These are phyloP conservation scores for Fagopyrum esculentum DNA, from an alignment of 148 eudicot species.

Conservation along the genomic window DNA sequence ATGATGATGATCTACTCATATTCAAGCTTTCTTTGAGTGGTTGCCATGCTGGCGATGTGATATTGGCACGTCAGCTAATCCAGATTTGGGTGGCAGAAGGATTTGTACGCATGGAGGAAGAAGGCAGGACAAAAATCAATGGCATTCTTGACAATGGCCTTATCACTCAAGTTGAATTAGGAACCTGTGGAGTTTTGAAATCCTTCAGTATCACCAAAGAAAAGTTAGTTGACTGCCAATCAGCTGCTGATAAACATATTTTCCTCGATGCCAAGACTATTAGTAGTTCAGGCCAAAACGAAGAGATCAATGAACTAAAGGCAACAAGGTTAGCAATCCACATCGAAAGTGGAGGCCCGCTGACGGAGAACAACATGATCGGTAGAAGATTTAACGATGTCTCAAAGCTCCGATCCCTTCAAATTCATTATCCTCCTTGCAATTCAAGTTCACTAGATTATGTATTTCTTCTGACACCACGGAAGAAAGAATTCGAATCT, in stretches of 20 bases:
- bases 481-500: background rate
- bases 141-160: background rate
- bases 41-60: background rate
- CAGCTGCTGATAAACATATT: background rate
- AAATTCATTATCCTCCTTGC: background rate
- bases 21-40: conserved; percentile 20
- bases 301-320: background rate
- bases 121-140: conserved; percentile 17
- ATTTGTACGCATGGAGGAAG: conserved; percentile 16
- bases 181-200: conserved; percentile 9
- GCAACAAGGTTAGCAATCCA: conserved; percentile 14
- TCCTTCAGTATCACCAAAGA: background rate
- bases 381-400: background rate
- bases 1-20: conserved; percentile 3
- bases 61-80: conserved; percentile 17
- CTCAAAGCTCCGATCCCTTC: conserved; percentile 18
- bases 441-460: background rate
- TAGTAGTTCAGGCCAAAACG: background rate
- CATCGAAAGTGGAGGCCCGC: background rate
- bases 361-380: background rate
- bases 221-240: background rate
- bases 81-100: conserved; percentile 28
- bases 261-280: conserved; percentile 10
- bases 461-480: background rate
- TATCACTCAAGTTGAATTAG: background rate